Evolutionary conservation across 139 green algal species (phyloP), one percentile per base, ranked within the genome.

Genomic region (Haematococcus sp.): DNA sequence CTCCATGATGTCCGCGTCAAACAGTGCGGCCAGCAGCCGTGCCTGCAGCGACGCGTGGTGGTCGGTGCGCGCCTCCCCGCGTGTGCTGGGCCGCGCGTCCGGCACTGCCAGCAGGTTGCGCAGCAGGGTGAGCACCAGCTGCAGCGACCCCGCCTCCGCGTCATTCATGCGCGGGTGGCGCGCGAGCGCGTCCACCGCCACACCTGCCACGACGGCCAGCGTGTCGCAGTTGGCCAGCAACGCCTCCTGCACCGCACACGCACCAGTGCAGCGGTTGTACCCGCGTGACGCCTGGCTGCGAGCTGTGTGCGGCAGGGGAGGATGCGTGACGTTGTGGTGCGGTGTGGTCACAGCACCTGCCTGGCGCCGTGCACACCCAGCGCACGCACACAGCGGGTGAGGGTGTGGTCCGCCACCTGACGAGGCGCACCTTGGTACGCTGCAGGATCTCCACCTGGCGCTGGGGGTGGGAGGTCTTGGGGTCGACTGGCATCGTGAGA

Each of bases 81-180:
- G 31, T 9, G 68, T 49, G n/a, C 30, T 59, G 7, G 40, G 40
- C 11, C 40, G 40, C 2, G 70, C 71, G 40, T 92, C 88, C 4
- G 88, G 88, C 3, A 97, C 77, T 32, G 61, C 78, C 22, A 97
- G 77, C 40, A 98, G 76, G 84, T 98, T 98, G 40, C 93, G 80
- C 31, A 98, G 56, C 63, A 98, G 91, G 13, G 88, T 88, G 63
- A 98, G 81, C 35, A 97, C 81, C 70, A 98, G 84, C 86, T 68
- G 61, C 61, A 68, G 31, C 35, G 88, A 74, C 17, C 46, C 51
- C 22, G 74, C 30, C 32, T 87, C 60, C 28, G 93, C 80, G 11
- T 87, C 77, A 4, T n/a, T 85, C 89, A 93, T 90, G 55, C 73
- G 75, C 0, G 92, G 86, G 71, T 96, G 87, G 1, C 82, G 75